phyloP scores from a whole-genome alignment of 2,329 filamentous ascomycete genomes.

The Fusarium nanum region DNA sequence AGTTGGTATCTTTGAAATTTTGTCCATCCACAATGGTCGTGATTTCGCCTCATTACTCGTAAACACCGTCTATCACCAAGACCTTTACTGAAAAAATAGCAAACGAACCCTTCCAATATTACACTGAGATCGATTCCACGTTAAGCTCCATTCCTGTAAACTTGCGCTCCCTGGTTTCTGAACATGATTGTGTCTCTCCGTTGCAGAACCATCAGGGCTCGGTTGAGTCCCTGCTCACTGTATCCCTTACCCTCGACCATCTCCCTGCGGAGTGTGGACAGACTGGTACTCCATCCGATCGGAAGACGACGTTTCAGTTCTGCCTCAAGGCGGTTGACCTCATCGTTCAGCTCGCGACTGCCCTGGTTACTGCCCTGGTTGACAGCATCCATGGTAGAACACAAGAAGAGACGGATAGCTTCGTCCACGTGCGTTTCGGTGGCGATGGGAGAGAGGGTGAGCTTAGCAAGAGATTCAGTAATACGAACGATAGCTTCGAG shows the following conservation, averaged over 20 bases:
- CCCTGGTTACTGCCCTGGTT: conserved; percentile 87
- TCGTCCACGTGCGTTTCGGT: conserved; percentile 95
- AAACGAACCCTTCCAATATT: conserved; percentile 30
- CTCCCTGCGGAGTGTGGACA: conserved; percentile 86
- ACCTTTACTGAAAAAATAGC: conserved; percentile 20
- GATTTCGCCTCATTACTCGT: conserved; percentile 41
- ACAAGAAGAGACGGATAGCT: conserved; percentile 95
- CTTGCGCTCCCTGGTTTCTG: conserved; percentile 78
- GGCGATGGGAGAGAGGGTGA: conserved; percentile 85
- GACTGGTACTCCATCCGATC: conserved; percentile 93
- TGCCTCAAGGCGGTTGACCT: conserved; percentile 86
- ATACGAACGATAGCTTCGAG: conserved; percentile 98
- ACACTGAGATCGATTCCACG: conserved; percentile 10
- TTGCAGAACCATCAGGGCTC: conserved; percentile 87
- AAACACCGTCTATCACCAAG: conserved; percentile 32
- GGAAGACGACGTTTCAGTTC: conserved; percentile 89
- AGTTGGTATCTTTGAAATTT: conserved; percentile 23
- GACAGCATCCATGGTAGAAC: conserved; percentile 97
- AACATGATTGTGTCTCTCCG: conserved; percentile 88
- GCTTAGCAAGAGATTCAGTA: conserved; percentile 93
- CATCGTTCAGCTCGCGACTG: conserved; percentile 89
- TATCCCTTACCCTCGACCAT: conserved; percentile 94
- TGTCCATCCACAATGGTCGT: conserved; percentile 9
- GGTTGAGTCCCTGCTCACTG: conserved; percentile 84
- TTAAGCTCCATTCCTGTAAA: conserved; percentile 78